Evolutionary conservation across 2,329 filamentous ascomycete species (phyloP), one percentile per base, ranked within the genome.

Genomic region (Alternaria atra): DNA sequence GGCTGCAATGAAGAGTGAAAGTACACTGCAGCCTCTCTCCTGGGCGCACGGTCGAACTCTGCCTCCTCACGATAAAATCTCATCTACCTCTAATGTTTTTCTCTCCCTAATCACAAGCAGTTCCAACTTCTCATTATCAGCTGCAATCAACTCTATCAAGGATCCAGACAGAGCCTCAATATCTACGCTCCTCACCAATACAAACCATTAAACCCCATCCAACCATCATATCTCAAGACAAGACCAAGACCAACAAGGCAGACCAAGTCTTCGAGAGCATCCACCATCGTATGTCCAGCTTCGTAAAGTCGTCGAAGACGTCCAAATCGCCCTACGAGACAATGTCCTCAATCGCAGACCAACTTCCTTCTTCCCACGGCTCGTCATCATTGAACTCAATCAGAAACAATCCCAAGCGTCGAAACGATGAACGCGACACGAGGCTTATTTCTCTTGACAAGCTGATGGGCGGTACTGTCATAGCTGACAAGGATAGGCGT

Each of bases 351-450:
- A 25, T 43, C 29, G 40, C 39, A 35, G 37, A 32, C 50, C 17
- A 40, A 34, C n/a, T 27, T n/a, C 29, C 20, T 44, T 43, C 25
- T 44, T 32, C 46, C 4, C 30, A 27, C n/a, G 13, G 13, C 20
- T 17, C 15, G 20, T 35, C 46, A n/a, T 8, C 3, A n/a, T n/a
- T 50, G 13, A 37, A 30, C 46, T 50, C 46, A 15, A 8, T 35
- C 20, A 27, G 35, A 6, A 37, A 32, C 20, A 3, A 7, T 27
- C 32, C 46, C 8, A 34, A 50, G 20, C 46, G 46, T 27, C 46
- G 46, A 17, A 50, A 50, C 32, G 32, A 57, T 9, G 15, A 57
- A 29, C 54, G 54, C 4, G 54, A 57, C 20, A 57, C 37, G 10
- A 46, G 54, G 6, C 37, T 57, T 5, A 17, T 57, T 12, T 51